Percentiles rank a stretch among this genome's conserved stretches.
Evolutionary conservation across 352 stramenopile species (phyloP).

Genomic region (Globisporangium cylindrosporum): DNA sequence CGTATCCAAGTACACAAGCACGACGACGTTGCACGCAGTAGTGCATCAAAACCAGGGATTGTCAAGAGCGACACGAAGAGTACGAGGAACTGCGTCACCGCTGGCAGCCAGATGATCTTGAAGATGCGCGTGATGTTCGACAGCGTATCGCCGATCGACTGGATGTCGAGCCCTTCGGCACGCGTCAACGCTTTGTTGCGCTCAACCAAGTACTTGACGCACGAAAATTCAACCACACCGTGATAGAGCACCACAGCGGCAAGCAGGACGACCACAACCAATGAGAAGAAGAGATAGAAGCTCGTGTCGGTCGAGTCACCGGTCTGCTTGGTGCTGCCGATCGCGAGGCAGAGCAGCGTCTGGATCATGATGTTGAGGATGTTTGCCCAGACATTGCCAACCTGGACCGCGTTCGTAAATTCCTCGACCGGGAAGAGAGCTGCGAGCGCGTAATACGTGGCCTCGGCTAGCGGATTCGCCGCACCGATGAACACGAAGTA

Average conservation of each 20-base stretch:
- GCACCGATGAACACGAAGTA: constrained; percentile 52
- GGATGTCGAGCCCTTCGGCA: constrained; percentile 28
- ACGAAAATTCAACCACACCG: constrained; percentile 30
- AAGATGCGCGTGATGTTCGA: constrained; percentile 46
- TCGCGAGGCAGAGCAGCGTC: constrained; percentile 48
- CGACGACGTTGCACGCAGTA: constrained; percentile 29
- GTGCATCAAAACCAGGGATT: constrained; percentile 56
- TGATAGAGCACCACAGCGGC: constrained; percentile 43
- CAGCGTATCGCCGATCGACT: constrained; percentile 30
- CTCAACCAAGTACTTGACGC: constrained; percentile 52
- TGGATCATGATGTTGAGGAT: constrained; percentile 56
- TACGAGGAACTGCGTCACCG: constrained; percentile 45
- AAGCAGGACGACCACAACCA: constrained; percentile 51
- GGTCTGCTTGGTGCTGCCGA: constrained; percentile 41
- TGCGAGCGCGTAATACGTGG: constrained; percentile 58
- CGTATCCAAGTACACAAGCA: constrained; percentile 20
- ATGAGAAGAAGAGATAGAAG: constrained; percentile 67
- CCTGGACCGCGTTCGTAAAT: constrained; percentile 67
- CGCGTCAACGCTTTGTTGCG: constrained; percentile 34
- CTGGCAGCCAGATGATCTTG: constrained; percentile 45
- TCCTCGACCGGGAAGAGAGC: constrained; percentile 63
- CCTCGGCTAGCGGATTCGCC: constrained; percentile 53
- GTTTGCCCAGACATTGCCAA: constrained; percentile 49
- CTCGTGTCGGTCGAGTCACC: constrained; percentile 28
- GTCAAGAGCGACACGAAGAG: constrained; percentile 61